Percentiles rank a stretch among this genome's conserved stretches.
Evolutionary conservation across 176 grass and related monocot species (phyloP).

Genomic region (Carex pumila): DNA sequence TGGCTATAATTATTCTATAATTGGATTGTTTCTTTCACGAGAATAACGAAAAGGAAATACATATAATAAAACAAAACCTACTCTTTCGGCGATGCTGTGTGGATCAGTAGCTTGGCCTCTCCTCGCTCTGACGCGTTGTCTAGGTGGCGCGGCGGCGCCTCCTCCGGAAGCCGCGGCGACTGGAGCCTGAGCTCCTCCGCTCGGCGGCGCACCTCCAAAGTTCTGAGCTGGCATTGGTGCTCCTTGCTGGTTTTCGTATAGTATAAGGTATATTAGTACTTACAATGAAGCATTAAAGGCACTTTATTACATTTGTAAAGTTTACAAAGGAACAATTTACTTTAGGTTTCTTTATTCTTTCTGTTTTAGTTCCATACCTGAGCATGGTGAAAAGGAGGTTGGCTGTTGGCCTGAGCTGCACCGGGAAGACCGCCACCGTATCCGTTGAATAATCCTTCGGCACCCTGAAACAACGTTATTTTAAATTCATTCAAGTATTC

Average conservation of each 20-base stretch:
- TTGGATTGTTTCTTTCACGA: neutral
- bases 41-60: slow-evolving; percentile 3
- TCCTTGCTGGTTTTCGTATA: slow-evolving; percentile 28
- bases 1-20: neutral
- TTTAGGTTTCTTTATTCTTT: slow-evolving; percentile 1
- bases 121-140: slow-evolving; percentile 53
- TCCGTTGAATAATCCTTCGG: slow-evolving; percentile 15
- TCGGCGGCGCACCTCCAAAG: slow-evolving; percentile 39
- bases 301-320: slow-evolving; percentile 1
- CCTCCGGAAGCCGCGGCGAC: slow-evolving; percentile 20
- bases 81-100: slow-evolving; percentile 91
- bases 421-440: slow-evolving; percentile 9
- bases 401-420: slow-evolving; percentile 5
- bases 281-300: slow-evolving; percentile 10
- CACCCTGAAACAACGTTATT: slow-evolving; percentile 3
- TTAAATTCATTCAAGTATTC: neutral
- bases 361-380: neutral
- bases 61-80: slow-evolving; percentile 26
- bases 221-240: slow-evolving; percentile 52
- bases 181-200: slow-evolving; percentile 11
- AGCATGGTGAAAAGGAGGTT: slow-evolving; percentile 18
- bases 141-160: slow-evolving; percentile 41
- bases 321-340: neutral
- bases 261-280: slow-evolving; percentile 16
- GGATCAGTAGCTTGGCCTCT: slow-evolving; percentile 79